A percentile compares a stretch with the other conserved stretches of the same genome.
These are phyloP conservation scores for Apium graveolens DNA, from an alignment of 129 eudicot genomes.

Conservation along the genomic window DNA sequence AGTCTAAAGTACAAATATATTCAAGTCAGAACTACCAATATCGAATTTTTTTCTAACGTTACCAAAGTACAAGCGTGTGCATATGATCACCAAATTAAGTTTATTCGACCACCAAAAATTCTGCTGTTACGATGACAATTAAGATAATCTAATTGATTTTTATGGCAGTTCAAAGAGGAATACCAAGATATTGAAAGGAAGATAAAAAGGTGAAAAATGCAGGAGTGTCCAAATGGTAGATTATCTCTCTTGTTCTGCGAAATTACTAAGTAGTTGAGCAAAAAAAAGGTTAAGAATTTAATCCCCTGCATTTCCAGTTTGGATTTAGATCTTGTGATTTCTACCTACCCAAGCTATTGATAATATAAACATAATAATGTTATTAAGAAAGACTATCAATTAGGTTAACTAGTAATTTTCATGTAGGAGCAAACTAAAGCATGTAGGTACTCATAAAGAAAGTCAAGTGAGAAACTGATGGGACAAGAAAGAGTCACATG, in stretches of 20 bases:
- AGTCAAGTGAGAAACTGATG: background rate
- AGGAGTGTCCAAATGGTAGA: background rate
- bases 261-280: background rate
- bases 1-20: background rate
- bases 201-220: background rate
- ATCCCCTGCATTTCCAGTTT: background rate
- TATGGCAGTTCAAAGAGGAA: background rate
- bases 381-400: background rate
- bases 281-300: background rate
- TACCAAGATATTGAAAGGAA: background rate
- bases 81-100: background rate
- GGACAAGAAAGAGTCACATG: constrained; percentile 2
- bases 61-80: background rate
- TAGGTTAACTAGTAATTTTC: background rate
- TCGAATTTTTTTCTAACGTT: background rate
- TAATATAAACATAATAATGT: background rate
- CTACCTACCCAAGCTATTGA: background rate
- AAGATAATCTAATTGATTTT: background rate
- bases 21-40: background rate
- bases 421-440: background rate
- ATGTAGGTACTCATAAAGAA: background rate
- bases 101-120: background rate
- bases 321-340: background rate
- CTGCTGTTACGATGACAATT: background rate
- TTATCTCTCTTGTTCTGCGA: background rate